Base-by-base conservation (phyloP, 2,329 filamentous ascomycete genomes). In the Fusarium robinianum region DNA sequence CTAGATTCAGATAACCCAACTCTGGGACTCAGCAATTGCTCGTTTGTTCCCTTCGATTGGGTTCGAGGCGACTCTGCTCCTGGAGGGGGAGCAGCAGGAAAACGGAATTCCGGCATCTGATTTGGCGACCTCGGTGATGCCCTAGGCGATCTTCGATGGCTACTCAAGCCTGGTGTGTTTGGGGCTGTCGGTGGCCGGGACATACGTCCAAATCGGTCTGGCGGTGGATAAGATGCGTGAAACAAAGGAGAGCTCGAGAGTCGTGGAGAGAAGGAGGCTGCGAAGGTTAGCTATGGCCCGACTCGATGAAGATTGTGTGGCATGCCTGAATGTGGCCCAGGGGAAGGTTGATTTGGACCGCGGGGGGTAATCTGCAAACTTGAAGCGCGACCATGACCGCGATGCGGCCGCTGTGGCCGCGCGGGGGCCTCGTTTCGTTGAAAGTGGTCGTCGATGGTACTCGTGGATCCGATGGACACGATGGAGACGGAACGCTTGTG, bases 401-500 rank as follows among this genome's bases (percentile, higher is more conserved):
- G 81, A 12, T 62, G 64, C 14, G 81, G 78, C 38, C 81, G 76
- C 37, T 76, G 71, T 14, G 76, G 68, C 55, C 72, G 67, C 21
- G 61, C 49, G 2, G 70, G 62, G 10, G 66, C 57, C 18, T 77
- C 73, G 51, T 72, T 73, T 42, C 66, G 67, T 34, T 71, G 68
- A 14, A 60, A 55, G 29, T 74, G 69, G 29, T 78, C 77, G 15
- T 79, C 78, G 26, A 74, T 68, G 14, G 71, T 68, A 19, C 70
- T 72, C 24, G 71, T 70, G 14, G 81, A 81, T 8, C 84, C 85
- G 57, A 92, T 81, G 8, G 88, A 92, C 31, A 92, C 82, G 52
- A 94, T 92, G 12, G 88, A 94, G 19, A 94, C 77, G 3, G 88
- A 92, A 58, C 87, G 78, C 64, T 85, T 83, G 60, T 91, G 88